Evolutionary conservation across 2,329 filamentous ascomycete species (phyloP).

Genomic region (Colletotrichum spaethianum): DNA sequence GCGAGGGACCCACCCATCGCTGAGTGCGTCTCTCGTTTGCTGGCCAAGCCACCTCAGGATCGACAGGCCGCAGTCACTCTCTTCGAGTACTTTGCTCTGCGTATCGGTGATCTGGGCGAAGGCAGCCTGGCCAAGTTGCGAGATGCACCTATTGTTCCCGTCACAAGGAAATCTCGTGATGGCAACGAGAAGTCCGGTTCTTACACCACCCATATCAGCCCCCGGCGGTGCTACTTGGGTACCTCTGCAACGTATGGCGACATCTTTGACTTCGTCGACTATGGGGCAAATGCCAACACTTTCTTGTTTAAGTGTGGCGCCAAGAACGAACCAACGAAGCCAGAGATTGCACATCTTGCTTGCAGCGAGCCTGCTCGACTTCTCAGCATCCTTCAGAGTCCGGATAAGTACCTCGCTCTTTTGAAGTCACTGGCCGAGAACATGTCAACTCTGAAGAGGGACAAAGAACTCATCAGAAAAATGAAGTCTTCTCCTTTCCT

Average conservation of each 20-base stretch:
- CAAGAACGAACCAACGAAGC: conserved; percentile 89
- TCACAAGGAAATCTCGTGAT: conserved; percentile 55
- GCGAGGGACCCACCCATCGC: conserved; percentile 83
- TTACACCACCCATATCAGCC: conserved; percentile 71
- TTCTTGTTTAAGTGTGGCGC: conserved; percentile 92
- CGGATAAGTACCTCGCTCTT: conserved; percentile 89
- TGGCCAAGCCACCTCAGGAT: conserved; percentile 79
- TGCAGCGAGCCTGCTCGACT: conserved; percentile 87
- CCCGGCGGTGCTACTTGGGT: conserved; percentile 86
- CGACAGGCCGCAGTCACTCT: conserved; percentile 76
- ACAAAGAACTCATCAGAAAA: conserved; percentile 82
- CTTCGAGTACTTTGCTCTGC: conserved; percentile 87
- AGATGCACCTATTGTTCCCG: conserved; percentile 80
- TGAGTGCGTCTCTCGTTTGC: conserved; percentile 81
- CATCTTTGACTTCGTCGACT: conserved; percentile 98
- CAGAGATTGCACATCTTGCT: conserved; percentile 87
- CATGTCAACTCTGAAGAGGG: conserved; percentile 77
- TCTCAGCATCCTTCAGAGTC: conserved; percentile 82
- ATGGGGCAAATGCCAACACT: conserved; percentile 87
- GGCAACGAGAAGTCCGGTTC: conserved; percentile 37
- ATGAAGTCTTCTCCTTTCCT: conserved; percentile 85
- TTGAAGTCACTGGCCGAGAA: conserved; percentile 86
- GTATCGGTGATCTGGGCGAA: conserved; percentile 80
- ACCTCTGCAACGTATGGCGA: conserved; percentile 79
- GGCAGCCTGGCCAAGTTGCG: conserved; percentile 72